A percentile compares a stretch with the other conserved stretches of the same genome.
Conservation (phyloP, 306 rosid genomes). For the Macrotyloma uniflorum region DNA sequence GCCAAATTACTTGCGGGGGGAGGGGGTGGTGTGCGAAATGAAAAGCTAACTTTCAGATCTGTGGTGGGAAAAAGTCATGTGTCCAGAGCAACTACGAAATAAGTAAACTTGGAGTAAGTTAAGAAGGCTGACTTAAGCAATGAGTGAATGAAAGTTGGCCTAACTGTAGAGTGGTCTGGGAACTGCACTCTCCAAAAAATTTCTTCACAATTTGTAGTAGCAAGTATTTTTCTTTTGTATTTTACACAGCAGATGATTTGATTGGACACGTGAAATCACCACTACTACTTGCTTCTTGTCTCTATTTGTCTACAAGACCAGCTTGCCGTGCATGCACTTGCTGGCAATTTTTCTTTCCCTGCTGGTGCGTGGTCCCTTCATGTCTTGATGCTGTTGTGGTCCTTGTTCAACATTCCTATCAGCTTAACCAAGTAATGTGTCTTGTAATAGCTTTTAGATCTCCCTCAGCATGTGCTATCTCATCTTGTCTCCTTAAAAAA, state of each 20-base stretch:
- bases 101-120: constrained; percentile 13
- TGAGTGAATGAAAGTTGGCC: constrained; percentile 27
- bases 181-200: neutral
- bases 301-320: constrained; percentile 24
- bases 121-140: constrained; percentile 9
- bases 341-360: constrained; percentile 33
- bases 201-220: constrained; percentile 12
- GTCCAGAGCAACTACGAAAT: neutral
- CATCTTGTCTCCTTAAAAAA: constrained; percentile 43
- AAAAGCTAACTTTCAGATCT: constrained; percentile 3
- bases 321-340: constrained; percentile 38
- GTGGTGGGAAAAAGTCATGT: neutral
- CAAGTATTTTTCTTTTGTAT: neutral
- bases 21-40: neutral
- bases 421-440: constrained; percentile 7
- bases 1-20: neutral
- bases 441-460: constrained; percentile 22
- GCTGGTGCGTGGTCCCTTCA: constrained; percentile 37
- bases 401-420: constrained; percentile 40
- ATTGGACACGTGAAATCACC: constrained; percentile 32
- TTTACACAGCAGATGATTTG: constrained; percentile 22
- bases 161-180: constrained; percentile 15
- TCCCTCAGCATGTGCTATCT: constrained; percentile 34
- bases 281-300: constrained; percentile 39
- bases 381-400: constrained; percentile 42